Percentiles rank a stretch among this genome's conserved stretches.
Evolutionary conservation across 441 rosid genomes (phyloP).

Genomic region (Jatropha multifida): DNA sequence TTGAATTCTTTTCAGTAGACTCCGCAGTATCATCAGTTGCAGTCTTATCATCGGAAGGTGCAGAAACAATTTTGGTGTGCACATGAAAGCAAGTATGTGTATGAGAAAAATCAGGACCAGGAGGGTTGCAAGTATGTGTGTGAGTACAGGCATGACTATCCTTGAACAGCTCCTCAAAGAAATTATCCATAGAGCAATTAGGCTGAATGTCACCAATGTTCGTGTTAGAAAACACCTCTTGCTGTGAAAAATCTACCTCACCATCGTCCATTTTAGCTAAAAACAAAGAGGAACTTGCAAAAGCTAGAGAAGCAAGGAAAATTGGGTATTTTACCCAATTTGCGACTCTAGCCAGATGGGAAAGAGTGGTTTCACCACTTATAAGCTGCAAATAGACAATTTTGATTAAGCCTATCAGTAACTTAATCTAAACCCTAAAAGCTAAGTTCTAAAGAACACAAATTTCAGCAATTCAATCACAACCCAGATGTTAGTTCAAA

Average conservation of each 20-base stretch:
- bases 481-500: conserved; percentile 13
- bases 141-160: conserved; percentile 88
- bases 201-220: conserved; percentile 62
- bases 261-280: conserved; percentile 73
- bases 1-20: conserved; percentile 55
- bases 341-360: conserved; percentile 2
- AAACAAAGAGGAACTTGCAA: neutral
- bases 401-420: neutral
- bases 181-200: conserved; percentile 74
- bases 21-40: conserved; percentile 75
- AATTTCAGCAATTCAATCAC: conserved; percentile 18
- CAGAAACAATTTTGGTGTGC: conserved; percentile 83
- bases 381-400: conserved; percentile 5
- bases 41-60: conserved; percentile 62
- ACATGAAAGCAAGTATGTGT: conserved; percentile 94
- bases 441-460: neutral
- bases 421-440: conserved; percentile 16
- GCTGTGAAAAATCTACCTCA: conserved; percentile 82
- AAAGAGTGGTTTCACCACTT: neutral
- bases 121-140: conserved; percentile 93
- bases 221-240: conserved; percentile 58
- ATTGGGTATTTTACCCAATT: neutral
- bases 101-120: conserved; percentile 89
- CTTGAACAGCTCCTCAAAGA: conserved; percentile 68
- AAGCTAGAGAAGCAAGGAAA: neutral